Conservation (phyloP, 2,329 filamentous ascomycete genomes). For the Ophiostoma ulmi region DNA sequence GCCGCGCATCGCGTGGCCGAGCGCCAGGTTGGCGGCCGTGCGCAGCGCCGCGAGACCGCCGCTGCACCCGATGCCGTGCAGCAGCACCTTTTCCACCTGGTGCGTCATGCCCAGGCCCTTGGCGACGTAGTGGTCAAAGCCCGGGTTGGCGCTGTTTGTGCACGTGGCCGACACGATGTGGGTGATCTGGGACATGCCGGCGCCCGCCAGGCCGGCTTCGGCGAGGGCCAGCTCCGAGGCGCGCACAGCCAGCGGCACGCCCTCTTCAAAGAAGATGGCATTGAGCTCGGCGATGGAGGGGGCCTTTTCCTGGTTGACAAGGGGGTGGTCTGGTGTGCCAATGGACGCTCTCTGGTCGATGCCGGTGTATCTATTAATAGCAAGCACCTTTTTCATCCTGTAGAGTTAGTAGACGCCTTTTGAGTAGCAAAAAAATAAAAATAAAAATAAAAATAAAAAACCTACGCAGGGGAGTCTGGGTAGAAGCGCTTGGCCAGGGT, state of each 20-base stretch:
- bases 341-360: conserved; percentile 60
- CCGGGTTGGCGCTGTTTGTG: conserved; percentile 64
- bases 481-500: conserved; percentile 53
- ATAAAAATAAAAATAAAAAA: background rate
- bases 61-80: conserved; percentile 62
- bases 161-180: conserved; percentile 65
- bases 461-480: conserved; percentile 55
- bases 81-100: conserved; percentile 57
- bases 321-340: conserved; percentile 54
- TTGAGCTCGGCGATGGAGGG: conserved; percentile 55
- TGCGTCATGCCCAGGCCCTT: conserved; percentile 53
- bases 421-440: background rate
- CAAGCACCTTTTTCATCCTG: conserved; percentile 58
- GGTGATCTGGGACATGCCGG: conserved; percentile 46
- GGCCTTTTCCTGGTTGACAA: conserved; percentile 52
- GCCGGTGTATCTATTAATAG: conserved; percentile 60
- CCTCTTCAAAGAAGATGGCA: conserved; percentile 50
- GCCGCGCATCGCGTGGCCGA: conserved; percentile 55
- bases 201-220: conserved; percentile 46
- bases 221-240: conserved; percentile 52
- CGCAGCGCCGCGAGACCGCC: conserved; percentile 58
- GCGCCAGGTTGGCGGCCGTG: conserved; percentile 61
- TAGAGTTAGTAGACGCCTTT: conserved; percentile 14
- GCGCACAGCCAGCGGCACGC: conserved; percentile 52
- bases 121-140: conserved; percentile 61